Base-by-base conservation (phyloP, 352 stramenopile genomes). In the Globisporangium carolinianum region DNA sequence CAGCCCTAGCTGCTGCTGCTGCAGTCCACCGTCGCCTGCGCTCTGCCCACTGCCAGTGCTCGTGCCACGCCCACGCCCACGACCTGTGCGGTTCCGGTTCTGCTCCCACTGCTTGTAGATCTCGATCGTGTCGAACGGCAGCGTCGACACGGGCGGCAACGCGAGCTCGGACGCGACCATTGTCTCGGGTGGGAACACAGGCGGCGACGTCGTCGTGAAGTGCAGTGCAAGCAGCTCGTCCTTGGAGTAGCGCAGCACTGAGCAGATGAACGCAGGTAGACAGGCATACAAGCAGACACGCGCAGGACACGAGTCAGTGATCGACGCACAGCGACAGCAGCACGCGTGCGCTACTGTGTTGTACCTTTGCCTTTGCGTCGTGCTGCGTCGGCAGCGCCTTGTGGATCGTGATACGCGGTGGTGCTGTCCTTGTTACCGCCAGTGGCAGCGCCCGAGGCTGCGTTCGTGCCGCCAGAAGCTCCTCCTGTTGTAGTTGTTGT, bases 71-170 rank as follows among this genome's bases (percentile, higher is more conserved):
- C 83, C 83, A 36, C 83, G 78, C 2, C 85, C 85, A 15, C 85
- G 80, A 3, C 82, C 85, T 10, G 79, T 83, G 11, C 82, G 83
- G 55, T 90, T 93, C 54, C 81, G 81, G 58, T 90, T 92, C 24
- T 87, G 58, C 38, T 79, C 75, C 83, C 83, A 93, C 63, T 93
- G 83, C 58, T 95, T 91, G 66, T 92, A 92, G 49, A 95, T 84
- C 63, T 93, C 85, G 58, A 91, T 79, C 56, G 91, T 90, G 68
- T 95, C 83, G 58, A 95, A 95, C 3, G 85, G 85, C 39, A 93
- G 56, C 32, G 70, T 88, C 51, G 67, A 68, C 15, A 95, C 83
- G 2, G 85, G 85, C 7, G 83, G 83, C 11, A 95, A 51, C 46
- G 68, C 69, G 45, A 87, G 73, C 47, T 85, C 75, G 6, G 79